These are phyloP conservation scores for Pythium coloratum DNA, from an alignment of 352 stramenopile genomes.

Conservation along the genomic window DNA sequence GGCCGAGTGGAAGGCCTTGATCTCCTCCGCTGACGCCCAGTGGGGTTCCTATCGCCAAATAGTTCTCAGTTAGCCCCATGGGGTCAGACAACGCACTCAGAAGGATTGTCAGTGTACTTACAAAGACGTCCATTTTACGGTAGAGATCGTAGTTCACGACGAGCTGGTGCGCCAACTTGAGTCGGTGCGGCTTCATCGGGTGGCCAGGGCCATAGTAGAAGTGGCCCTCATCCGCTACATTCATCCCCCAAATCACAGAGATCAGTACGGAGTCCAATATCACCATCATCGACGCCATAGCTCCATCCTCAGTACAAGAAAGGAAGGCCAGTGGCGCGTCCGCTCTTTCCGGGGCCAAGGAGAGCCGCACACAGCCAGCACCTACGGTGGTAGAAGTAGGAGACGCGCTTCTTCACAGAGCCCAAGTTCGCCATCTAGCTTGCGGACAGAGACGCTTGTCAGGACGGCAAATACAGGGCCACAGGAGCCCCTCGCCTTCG, in stretches of 20 bases:
- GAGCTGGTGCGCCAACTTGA: constrained; percentile 98
- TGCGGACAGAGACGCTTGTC: background rate
- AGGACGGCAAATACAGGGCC: background rate
- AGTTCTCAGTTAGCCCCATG: background rate
- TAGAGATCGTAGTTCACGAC: constrained; percentile 99
- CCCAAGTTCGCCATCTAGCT: constrained; percentile 23
- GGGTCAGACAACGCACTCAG: background rate
- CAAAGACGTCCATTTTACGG: constrained; percentile 99
- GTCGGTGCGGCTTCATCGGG: constrained; percentile 97
- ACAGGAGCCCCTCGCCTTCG: background rate
- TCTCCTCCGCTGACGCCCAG: constrained; percentile 89
- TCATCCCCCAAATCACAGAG: background rate
- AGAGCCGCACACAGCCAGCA: background rate
- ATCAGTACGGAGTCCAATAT: background rate
- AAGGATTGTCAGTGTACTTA: constrained; percentile 29
- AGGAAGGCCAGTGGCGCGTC: background rate
- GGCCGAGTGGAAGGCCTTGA: constrained; percentile 96
- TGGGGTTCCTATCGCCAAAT: constrained; percentile 57
- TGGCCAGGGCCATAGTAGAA: constrained; percentile 97
- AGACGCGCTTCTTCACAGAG: constrained; percentile 68
- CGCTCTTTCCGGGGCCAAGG: background rate
- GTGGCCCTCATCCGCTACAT: constrained; percentile 92
- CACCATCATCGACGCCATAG: background rate
- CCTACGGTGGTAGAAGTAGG: constrained; percentile 88
- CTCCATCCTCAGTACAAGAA: background rate